Evolutionary conservation across 1,284 basidiomycete species (phyloP).

Genomic region (Microbotryomycetes sp.): DNA sequence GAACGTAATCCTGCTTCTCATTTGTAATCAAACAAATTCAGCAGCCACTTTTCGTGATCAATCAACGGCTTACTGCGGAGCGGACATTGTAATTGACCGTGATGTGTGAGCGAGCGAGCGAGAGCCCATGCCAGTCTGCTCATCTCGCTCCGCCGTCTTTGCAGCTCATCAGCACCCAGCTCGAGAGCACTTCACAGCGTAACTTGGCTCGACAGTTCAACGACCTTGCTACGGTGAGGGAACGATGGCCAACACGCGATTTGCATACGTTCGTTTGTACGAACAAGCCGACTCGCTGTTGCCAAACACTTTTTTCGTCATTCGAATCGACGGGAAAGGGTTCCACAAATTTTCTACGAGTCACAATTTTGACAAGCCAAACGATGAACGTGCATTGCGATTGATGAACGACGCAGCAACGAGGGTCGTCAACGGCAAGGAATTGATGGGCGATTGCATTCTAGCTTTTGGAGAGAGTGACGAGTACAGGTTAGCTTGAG

Average conservation of each 20-base stretch:
- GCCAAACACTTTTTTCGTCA: constrained; percentile 75
- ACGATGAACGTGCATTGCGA: constrained; percentile 75
- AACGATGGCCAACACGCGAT: constrained; percentile 94
- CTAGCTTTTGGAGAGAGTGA: constrained; percentile 93
- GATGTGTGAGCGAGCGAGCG: too few relatives aligned
- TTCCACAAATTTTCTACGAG: constrained; percentile 91
- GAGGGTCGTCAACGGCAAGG: constrained; percentile 59
- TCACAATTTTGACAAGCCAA: constrained; percentile 82
- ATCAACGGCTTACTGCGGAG: too few relatives aligned
- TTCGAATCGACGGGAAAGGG: constrained; percentile 86
- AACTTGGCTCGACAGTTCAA: too few relatives aligned
- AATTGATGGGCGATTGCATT: constrained; percentile 63
- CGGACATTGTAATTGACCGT: too few relatives aligned
- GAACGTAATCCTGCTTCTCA: too few relatives aligned
- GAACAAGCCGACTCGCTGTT: constrained; percentile 83
- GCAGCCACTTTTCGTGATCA: too few relatives aligned
- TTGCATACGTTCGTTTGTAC: constrained; percentile 82
- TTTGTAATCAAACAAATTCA: too few relatives aligned
- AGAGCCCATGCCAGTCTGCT: too few relatives aligned
- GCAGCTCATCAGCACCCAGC: too few relatives aligned
- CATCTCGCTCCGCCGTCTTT: too few relatives aligned
- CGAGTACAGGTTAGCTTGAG: constrained; percentile 73
- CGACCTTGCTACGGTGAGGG: too few relatives aligned
- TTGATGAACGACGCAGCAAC: constrained; percentile 90
- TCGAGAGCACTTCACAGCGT: too few relatives aligned